These are phyloP conservation scores for Ceratocystis huliohia DNA, from an alignment of 2,329 filamentous ascomycete genomes.

Conservation along the genomic window DNA sequence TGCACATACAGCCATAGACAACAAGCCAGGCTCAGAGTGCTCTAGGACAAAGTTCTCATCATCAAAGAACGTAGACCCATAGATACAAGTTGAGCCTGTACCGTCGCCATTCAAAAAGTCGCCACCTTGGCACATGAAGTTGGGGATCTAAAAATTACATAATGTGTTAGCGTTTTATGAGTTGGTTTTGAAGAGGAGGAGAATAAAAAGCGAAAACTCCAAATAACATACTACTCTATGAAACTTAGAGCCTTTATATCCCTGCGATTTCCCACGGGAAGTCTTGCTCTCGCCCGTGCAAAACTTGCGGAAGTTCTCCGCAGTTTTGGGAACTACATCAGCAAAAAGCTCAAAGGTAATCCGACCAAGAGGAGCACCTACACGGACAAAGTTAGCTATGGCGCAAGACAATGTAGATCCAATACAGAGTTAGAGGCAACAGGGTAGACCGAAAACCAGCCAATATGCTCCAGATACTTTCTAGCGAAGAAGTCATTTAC, in stretches of 20 bases:
- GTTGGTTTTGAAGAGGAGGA: background rate
- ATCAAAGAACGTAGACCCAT: slow-evolving; percentile 68
- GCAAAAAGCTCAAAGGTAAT: slow-evolving; percentile 86
- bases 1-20: slow-evolving; percentile 78
- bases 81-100: slow-evolving; percentile 77
- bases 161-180: background rate
- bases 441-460: background rate
- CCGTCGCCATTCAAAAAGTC: slow-evolving; percentile 93
- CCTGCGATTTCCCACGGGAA: slow-evolving; percentile 61
- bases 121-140: slow-evolving; percentile 95
- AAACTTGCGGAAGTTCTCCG: slow-evolving; percentile 94
- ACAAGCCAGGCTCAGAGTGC: slow-evolving; percentile 65
- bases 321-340: slow-evolving; percentile 71
- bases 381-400: background rate
- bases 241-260: slow-evolving; percentile 90
- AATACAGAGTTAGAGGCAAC: background rate
- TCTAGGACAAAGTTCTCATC: slow-evolving; percentile 81
- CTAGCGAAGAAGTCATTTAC: too few species aligned
- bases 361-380: slow-evolving; percentile 74
- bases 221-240: slow-evolving; percentile 60
- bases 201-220: background rate
- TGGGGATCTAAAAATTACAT: slow-evolving; percentile 54
- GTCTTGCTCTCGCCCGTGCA: slow-evolving; percentile 89
- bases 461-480: too few species aligned
- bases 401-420: background rate